Conservation (phyloP, 2,329 filamentous ascomycete genomes). For the Calonectria crousiana region DNA sequence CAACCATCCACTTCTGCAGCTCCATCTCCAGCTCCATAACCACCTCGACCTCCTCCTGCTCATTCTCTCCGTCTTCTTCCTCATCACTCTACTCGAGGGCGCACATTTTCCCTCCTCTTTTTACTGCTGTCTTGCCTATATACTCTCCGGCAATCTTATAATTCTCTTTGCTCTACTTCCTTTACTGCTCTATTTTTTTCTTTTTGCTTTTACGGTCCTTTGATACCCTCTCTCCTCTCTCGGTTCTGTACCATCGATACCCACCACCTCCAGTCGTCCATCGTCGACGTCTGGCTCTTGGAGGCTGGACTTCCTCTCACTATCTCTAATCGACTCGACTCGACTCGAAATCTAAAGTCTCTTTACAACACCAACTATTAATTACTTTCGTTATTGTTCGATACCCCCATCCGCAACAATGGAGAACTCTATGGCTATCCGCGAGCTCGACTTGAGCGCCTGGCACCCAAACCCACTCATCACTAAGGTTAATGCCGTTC, state of each 20-base stretch:
- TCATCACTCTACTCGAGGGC: background rate
- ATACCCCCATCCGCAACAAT: conserved; percentile 37
- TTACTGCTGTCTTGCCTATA: conserved; percentile 25
- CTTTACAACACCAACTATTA: conserved; percentile 16
- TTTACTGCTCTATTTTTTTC: conserved; percentile 18
- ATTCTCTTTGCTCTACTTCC: conserved; percentile 20
- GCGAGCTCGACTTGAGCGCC: conserved; percentile 64
- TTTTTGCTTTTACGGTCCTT: conserved; percentile 12
- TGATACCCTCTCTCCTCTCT: conserved; percentile 5
- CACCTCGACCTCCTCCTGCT: conserved; percentile 3
- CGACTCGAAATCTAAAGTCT: conserved; percentile 15
- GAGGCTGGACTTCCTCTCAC: conserved; percentile 43
- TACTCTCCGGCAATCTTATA: conserved; percentile 20
- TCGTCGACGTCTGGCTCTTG: conserved; percentile 33
- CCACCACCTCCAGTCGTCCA: background rate
- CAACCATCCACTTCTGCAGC: conserved; percentile 17
- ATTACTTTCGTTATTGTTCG: conserved; percentile 14
- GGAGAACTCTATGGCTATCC: conserved; percentile 49
- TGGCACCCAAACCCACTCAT: conserved; percentile 62
- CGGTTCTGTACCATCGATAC: conserved; percentile 11
- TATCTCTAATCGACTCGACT: conserved; percentile 20
- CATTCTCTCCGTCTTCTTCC: conserved; percentile 20
- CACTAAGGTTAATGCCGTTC: conserved; percentile 68
- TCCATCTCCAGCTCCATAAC: conserved; percentile 5
- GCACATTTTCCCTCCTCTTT: conserved; percentile 18